Evolutionary conservation across 768 basidiomycete genomes (phyloP), one percentile per base, ranked within the genome.

Genomic region (Pisolithus orientalis): DNA sequence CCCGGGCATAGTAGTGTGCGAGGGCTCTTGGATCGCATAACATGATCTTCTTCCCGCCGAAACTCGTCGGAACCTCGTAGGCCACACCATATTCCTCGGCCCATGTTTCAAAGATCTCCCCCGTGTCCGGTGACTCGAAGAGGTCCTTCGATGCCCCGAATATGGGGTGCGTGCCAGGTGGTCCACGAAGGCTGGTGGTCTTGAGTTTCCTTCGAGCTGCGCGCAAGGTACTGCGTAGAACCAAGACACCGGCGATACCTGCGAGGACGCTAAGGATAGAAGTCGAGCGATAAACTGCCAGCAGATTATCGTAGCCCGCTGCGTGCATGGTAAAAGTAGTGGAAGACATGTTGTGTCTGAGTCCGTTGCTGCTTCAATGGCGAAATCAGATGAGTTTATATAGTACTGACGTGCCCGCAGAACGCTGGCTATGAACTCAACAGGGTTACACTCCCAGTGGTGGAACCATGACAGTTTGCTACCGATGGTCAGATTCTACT

Each of bases 21-120:
- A 76, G 64, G 0, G 80, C 78, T 59, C 72, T 78, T 2, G 74
- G 72, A 53, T 78, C 77, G 47, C 68, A 65, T 8, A 79, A 58
- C 1, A 76, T 57, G 17, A 78, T 55, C 6, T 61, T 56, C 4
- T 54, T 61, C 2, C 66, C 59, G 1, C 75, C 75, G 9, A 78
- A 54, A 1, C 61, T 58, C 6, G 60, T 60, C 0, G 77, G 74
- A 9, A 79, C 56, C 13, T 59, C 47, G 57, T 62, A 81, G 0
- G 71, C 75, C 3, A 71, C 54, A 5, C 80, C 80, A 48, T 78
- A 78, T 42, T 73, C 55, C 4, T 56, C 53, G 1, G 66, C 65
- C 80, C 80, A 81, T 5, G 63, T 45, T 47, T 77, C 77, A 53
- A 70, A 74, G 4, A 78, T 21, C 1, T 53, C 24, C 5, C 68